These are phyloP conservation scores for Peltaster fructicola DNA, from an alignment of 2,329 filamentous ascomycete genomes.

Conservation along the genomic window DNA sequence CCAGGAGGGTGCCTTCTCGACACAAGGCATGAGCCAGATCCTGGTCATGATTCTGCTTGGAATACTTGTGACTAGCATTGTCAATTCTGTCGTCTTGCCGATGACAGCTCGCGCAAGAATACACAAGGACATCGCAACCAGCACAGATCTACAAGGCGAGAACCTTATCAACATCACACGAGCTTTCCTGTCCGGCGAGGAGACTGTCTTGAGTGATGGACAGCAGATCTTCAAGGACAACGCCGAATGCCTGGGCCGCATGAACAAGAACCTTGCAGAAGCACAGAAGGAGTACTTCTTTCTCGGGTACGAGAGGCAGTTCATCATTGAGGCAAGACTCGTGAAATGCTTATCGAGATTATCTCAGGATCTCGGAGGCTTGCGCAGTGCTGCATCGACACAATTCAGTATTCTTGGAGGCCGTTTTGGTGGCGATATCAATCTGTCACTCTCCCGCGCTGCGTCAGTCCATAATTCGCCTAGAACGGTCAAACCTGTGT, in stretches of 20 bases:
- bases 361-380: slow-evolving; percentile 73
- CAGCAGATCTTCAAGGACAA: slow-evolving; percentile 38
- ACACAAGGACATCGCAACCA: slow-evolving; percentile 53
- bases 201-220: slow-evolving; percentile 45
- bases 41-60: slow-evolving; percentile 73
- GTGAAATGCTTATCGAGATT: slow-evolving; percentile 72
- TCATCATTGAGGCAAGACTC: slow-evolving; percentile 59
- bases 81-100: slow-evolving; percentile 64
- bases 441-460: no score
- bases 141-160: slow-evolving; percentile 58
- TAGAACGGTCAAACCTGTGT: no score
- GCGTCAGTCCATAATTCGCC: no score
- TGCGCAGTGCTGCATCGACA: slow-evolving; percentile 74
- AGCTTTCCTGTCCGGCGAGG: slow-evolving; percentile 67
- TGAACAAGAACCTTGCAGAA: slow-evolving; percentile 65
- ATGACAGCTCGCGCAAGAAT: slow-evolving; percentile 59
- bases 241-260: slow-evolving; percentile 46
- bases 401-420: slow-evolving; percentile 54
- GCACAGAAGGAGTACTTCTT: slow-evolving; percentile 81
- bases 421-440: no score
- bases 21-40: slow-evolving; percentile 64
- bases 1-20: slow-evolving; percentile 63
- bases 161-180: slow-evolving; percentile 68
- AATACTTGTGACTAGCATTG: slow-evolving; percentile 50
- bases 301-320: slow-evolving; percentile 60